A percentile compares a stretch with the other conserved stretches of the same genome.
Evolutionary conservation across 139 green algal species (phyloP).

Genomic region (Chlorella sp.): DNA sequence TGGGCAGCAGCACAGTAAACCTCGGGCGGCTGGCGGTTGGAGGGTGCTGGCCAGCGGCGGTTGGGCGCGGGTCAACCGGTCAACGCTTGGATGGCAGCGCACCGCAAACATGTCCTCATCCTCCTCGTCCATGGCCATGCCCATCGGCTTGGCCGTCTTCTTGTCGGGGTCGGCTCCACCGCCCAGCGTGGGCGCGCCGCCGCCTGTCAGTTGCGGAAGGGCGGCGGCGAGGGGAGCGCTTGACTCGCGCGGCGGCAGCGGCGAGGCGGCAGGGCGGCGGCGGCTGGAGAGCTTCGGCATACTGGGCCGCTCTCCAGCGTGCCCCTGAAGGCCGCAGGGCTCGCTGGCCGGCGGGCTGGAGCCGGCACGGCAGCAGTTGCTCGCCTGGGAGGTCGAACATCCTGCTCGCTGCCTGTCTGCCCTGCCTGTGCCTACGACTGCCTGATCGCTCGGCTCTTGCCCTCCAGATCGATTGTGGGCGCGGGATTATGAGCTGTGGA

Average conservation of each 20-base stretch:
- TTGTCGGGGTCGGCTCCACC: not conserved
- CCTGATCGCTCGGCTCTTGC: too few species aligned
- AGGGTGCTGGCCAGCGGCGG: not conserved
- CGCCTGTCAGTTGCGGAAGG: not conserved
- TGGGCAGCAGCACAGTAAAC: too few species aligned
- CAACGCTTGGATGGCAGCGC: not conserved
- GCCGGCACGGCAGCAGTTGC: not conserved
- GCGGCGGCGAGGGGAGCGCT: not conserved
- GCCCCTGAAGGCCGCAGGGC: not conserved
- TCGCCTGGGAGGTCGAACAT: not conserved
- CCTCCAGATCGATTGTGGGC: too few species aligned
- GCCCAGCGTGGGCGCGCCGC: not conserved
- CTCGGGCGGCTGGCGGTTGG: not conserved
- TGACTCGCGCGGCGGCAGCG: too few species aligned
- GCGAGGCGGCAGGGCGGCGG: not conserved
- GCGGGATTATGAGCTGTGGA: too few species aligned
- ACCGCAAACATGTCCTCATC: slow-evolving; percentile 38
- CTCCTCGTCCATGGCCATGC: slow-evolving; percentile 9
- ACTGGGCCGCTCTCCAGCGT: not conserved
- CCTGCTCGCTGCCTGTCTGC: not conserved
- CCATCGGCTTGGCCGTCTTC: not conserved
- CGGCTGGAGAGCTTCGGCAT: not conserved
- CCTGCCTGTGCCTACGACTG: too few species aligned
- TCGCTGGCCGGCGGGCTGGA: not conserved
- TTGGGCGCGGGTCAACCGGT: not conserved